A percentile compares a stretch with the other conserved stretches of the same genome.
Evolutionary conservation across 495 filamentous ascomycete genomes (phyloP).

Genomic region (Aspergillus bertholletiae): DNA sequence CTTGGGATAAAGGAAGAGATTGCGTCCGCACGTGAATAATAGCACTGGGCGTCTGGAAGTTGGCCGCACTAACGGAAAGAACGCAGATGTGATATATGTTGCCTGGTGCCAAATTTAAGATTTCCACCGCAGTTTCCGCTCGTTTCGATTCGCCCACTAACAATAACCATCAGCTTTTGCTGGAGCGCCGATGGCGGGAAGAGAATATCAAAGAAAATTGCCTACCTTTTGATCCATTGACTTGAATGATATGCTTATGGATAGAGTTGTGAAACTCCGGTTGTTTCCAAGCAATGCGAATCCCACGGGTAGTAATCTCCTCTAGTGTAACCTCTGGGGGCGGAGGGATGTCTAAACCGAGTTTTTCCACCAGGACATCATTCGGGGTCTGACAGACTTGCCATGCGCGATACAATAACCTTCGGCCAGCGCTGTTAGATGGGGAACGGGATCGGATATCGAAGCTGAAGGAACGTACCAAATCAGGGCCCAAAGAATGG

Average conservation of each 20-base stretch:
- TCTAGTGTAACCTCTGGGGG: conserved; percentile 89
- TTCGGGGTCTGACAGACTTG: conserved; percentile 87
- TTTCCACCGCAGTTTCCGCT: conserved; percentile 84
- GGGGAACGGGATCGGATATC: background rate
- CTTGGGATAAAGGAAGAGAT: conserved; percentile 48
- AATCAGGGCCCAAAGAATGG: conserved; percentile 48
- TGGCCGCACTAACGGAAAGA: conserved; percentile 80
- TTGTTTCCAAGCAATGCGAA: conserved; percentile 88
- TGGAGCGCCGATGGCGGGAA: background rate
- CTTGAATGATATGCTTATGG: conserved; percentile 82
- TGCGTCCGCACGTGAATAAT: conserved; percentile 77
- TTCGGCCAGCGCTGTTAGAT: conserved; percentile 21
- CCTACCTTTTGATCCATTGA: conserved; percentile 88
- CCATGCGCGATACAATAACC: conserved; percentile 78
- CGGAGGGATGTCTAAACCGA: conserved; percentile 90
- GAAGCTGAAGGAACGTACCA: conserved; percentile 36
- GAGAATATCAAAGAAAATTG: conserved; percentile 3
- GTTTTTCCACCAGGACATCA: conserved; percentile 79
- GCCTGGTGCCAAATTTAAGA: conserved; percentile 77
- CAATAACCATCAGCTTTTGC: conserved; percentile 13
- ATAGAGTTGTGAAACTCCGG: conserved; percentile 73
- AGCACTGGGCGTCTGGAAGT: conserved; percentile 85
- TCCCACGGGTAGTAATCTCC: conserved; percentile 78
- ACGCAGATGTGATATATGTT: conserved; percentile 91
- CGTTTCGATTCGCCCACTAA: conserved; percentile 82